These are phyloP conservation scores for Emydomyces testavorans DNA, from an alignment of 2,329 filamentous ascomycete species.

Conservation along the genomic window DNA sequence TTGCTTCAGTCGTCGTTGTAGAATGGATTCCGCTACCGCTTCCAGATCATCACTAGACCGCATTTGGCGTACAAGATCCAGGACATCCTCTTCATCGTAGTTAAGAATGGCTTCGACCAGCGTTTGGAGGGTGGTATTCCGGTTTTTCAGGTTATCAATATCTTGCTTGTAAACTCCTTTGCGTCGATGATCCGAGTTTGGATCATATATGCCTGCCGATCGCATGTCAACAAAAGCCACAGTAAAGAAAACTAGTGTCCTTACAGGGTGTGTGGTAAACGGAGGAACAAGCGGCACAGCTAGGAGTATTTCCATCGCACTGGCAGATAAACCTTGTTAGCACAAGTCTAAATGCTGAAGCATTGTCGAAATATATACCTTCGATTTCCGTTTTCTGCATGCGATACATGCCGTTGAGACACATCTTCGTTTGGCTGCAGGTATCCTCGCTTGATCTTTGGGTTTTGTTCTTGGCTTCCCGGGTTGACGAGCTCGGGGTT, in stretches of 20 bases:
- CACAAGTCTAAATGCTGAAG: background rate
- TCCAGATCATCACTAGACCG: conserved; percentile 70
- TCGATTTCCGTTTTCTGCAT: conserved; percentile 66
- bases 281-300: conserved; percentile 89
- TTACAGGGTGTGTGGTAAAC: conserved; percentile 54
- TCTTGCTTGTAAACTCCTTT: conserved; percentile 97
- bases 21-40: conserved; percentile 49
- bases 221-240: background rate
- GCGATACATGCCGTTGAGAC: conserved; percentile 78
- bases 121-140: conserved; percentile 79
- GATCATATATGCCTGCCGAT: conserved; percentile 72
- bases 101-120: conserved; percentile 87
- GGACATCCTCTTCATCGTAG: conserved; percentile 75
- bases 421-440: conserved; percentile 54
- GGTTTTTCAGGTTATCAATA: conserved; percentile 74
- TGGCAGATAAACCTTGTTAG: conserved; percentile 18
- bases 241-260: background rate
- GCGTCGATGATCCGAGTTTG: conserved; percentile 86
- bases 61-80: conserved; percentile 70
- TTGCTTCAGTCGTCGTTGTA: conserved; percentile 42
- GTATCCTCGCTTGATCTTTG: conserved; percentile 20
- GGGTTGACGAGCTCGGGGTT: conserved; percentile 15
- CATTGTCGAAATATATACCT: conserved; percentile 35
- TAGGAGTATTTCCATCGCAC: conserved; percentile 84
- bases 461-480: conserved; percentile 24